phyloP scores from a whole-genome alignment of 768 basidiomycete species.

The Tylopilus vinaceipallidus region DNA sequence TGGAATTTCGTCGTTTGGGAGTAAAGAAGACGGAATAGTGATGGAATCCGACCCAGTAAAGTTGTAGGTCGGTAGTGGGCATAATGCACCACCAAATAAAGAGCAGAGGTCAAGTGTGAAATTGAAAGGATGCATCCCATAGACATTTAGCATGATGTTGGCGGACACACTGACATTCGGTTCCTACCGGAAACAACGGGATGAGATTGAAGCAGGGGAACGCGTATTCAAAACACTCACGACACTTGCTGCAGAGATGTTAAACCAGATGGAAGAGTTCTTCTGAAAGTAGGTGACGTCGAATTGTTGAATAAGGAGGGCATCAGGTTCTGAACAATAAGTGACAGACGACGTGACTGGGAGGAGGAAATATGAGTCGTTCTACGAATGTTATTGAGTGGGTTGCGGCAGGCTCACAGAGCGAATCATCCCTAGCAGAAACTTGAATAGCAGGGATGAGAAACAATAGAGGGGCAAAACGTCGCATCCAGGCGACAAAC shows the following conservation, averaged over 20 bases:
- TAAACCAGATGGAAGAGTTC: slow-evolving; percentile 78
- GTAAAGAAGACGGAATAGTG: slow-evolving; percentile 57
- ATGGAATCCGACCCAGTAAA: slow-evolving; percentile 82
- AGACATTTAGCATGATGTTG: slow-evolving; percentile 81
- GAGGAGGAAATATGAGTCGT: slow-evolving; percentile 3
- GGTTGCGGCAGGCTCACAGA: slow-evolving; percentile 50
- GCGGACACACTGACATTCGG: slow-evolving; percentile 78
- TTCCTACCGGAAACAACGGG: slow-evolving; percentile 42
- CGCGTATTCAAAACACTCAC: slow-evolving; percentile 45
- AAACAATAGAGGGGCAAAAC: slow-evolving; percentile 40
- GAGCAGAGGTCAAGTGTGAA: slow-evolving; percentile 84
- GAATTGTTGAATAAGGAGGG: slow-evolving; percentile 76
- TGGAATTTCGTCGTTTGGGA: slow-evolving; percentile 60
- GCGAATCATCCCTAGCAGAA: slow-evolving; percentile 49
- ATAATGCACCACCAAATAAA: slow-evolving; percentile 75
- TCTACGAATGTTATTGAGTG: background rate
- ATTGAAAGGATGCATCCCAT: slow-evolving; percentile 81
- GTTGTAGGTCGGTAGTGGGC: slow-evolving; percentile 79
- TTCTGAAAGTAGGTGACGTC: slow-evolving; percentile 67
- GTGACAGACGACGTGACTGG: slow-evolving; percentile 86
- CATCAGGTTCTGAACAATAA: slow-evolving; percentile 79
- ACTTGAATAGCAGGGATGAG: slow-evolving; percentile 38
- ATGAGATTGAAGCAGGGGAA: slow-evolving; percentile 9
- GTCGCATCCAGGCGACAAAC: slow-evolving; percentile 81
- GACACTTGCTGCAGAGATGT: slow-evolving; percentile 83